Percentiles rank a stretch among this genome's conserved stretches.
phyloP scores from a whole-genome alignment of 306 rosid species.

The Quercus gilva region DNA sequence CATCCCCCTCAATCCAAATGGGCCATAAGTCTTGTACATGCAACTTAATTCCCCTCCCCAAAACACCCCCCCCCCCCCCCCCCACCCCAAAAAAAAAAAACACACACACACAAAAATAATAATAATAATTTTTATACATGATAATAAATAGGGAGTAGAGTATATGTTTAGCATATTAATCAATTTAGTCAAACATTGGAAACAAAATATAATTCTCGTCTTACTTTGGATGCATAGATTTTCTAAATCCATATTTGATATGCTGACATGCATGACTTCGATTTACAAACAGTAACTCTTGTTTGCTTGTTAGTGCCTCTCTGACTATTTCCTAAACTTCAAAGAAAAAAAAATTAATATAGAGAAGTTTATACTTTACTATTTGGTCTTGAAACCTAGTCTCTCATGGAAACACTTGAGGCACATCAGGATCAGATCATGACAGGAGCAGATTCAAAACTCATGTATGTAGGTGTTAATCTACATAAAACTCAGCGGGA shows the following conservation, averaged over 20 bases:
- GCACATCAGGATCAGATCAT: background rate
- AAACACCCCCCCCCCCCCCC: background rate
- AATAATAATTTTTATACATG: background rate
- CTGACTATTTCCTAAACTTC: background rate
- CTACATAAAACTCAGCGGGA: background rate
- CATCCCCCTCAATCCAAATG: too few relatives aligned
- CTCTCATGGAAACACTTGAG: background rate
- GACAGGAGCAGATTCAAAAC: background rate
- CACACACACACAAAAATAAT: too few relatives aligned
- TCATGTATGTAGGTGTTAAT: background rate
- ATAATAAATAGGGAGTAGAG: background rate
- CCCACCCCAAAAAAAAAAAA: background rate
- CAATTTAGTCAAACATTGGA: background rate
- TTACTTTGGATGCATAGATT: background rate
- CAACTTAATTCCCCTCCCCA: background rate
- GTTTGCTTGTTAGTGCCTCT: background rate
- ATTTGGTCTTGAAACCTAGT: background rate
- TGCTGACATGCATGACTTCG: background rate
- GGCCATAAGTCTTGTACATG: background rate
- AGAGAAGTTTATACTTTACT: background rate
- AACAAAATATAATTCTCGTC: background rate
- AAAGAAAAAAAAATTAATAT: background rate
- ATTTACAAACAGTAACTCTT: background rate
- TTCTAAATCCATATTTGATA: background rate
- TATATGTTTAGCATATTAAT: background rate